A percentile compares a stretch with the other conserved stretches of the same genome.
These are phyloP conservation scores for Tricholoma saponaceum DNA, from an alignment of 768 basidiomycete species.

Conservation along the genomic window DNA sequence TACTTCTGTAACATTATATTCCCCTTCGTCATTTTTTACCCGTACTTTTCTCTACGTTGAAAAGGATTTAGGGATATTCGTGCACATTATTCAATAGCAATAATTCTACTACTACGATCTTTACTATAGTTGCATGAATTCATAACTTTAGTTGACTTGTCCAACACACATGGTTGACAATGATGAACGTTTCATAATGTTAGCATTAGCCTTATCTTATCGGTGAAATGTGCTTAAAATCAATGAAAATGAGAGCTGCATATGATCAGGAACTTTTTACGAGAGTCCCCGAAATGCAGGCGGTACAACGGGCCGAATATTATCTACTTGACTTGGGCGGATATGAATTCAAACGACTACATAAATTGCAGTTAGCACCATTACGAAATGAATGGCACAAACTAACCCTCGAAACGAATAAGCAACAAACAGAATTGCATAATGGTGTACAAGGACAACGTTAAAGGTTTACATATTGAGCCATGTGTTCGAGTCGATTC, in stretches of 20 bases:
- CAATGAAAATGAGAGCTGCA: not conserved
- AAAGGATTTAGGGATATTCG: not conserved
- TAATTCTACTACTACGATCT: not conserved
- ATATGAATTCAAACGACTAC: not conserved
- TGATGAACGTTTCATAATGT: not conserved
- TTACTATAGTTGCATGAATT: constrained; percentile 1
- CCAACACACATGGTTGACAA: no score
- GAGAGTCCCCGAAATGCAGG: not conserved
- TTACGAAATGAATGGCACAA: not conserved
- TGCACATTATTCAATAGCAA: not conserved
- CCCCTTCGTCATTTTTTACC: not conserved
- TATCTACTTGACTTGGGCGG: not conserved
- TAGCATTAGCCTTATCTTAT: not conserved
- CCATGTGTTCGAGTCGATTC: not conserved
- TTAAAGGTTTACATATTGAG: not conserved
- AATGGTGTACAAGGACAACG: not conserved
- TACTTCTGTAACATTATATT: constrained; percentile 5
- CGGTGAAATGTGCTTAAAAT: not conserved
- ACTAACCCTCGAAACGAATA: not conserved
- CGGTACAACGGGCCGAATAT: not conserved
- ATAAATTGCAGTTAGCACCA: not conserved
- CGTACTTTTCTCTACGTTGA: not conserved
- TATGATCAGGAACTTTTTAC: not conserved
- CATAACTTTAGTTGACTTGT: not conserved
- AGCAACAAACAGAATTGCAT: not conserved